Evolutionary conservation across 495 filamentous ascomycete genomes (phyloP), one percentile per base, ranked within the genome.

Genomic region (Emericellopsis terricola): DNA sequence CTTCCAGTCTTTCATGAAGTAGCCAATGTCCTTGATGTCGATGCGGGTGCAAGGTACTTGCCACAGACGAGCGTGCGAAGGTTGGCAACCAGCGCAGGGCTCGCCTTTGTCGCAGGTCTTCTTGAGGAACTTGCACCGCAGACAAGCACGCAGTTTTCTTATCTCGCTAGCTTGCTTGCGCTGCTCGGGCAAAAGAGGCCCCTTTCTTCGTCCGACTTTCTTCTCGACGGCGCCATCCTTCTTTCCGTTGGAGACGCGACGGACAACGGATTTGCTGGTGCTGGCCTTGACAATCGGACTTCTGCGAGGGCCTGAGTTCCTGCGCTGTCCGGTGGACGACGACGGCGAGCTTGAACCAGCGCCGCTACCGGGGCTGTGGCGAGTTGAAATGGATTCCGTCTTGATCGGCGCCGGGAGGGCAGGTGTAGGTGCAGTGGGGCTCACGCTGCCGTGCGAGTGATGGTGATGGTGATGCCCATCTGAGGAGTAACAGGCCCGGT

Each of bases 1-100:
- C 57, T 80, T 87, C 84, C 83, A 94, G 53, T 92, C 85, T 65
- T 93, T 92, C 81, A 92, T 87, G 64, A 94, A 94, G 48, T 85
- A 92, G 19, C 71, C 81, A 47, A 94, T 89, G 43, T 94, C 85
- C 65, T 92, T 91, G 61, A 94, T 94, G 49, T 92, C 85, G 41
- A 93, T 92, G 17, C 85, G 77, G 10, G 85, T 94, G 59, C 85
- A 94, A 23, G 85, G 85, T 15, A 94, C 85, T 52, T 92, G 82
- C 85, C 85, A 94, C 28, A 94, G 62, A 36, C 85, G 73, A 30
- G 85, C 83, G 49, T 94, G 85, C 4, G 84, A 84, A 11, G 85
- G 85, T 54, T 89, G 79, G 61, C 85, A 94, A 14, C 85, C 85
- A 46, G 73, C 76, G 55, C 85, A 94, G 26, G 85, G 84, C 54